Evolutionary conservation across 2,329 filamentous ascomycete species (phyloP).

Genomic region (Fusarium phyllophilum): DNA sequence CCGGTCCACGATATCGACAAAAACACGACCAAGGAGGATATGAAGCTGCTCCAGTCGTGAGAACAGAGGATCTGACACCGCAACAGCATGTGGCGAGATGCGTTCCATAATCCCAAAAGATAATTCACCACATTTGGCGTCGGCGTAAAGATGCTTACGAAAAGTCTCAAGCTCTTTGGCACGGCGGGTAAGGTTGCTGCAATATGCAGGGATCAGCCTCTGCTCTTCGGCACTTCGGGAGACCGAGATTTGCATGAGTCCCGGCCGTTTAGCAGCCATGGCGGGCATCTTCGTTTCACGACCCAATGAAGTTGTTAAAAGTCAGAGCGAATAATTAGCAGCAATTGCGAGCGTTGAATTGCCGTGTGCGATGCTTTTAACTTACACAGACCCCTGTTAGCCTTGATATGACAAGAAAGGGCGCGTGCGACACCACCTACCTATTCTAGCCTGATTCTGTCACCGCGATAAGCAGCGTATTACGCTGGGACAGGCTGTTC

Average conservation of each 20-base stretch:
- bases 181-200: conserved; percentile 17
- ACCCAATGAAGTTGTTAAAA: fast-evolving
- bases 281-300: neutral
- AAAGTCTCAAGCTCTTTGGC: conserved; percentile 9
- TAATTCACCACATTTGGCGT: neutral
- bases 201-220: conserved; percentile 15
- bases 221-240: conserved; percentile 24
- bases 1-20: conserved; percentile 16
- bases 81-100: conserved; percentile 11
- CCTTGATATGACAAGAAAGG: neutral
- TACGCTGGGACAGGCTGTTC: neutral
- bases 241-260: conserved; percentile 25
- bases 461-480: neutral
- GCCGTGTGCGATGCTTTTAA: neutral
- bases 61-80: neutral
- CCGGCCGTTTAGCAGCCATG: neutral
- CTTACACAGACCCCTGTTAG: neutral
- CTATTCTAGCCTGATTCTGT: neutral
- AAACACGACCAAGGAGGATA: conserved; percentile 5
- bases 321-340: fast-evolving
- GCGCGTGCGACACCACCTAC: neutral
- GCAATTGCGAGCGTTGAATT: fast-evolving
- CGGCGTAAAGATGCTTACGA: conserved; percentile 4
- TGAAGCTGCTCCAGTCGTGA: conserved; percentile 11
- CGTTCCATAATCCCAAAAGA: conserved; percentile 10